These are phyloP conservation scores for Dryadomyces quercivorus DNA, from an alignment of 2,329 filamentous ascomycete species.

Conservation along the genomic window DNA sequence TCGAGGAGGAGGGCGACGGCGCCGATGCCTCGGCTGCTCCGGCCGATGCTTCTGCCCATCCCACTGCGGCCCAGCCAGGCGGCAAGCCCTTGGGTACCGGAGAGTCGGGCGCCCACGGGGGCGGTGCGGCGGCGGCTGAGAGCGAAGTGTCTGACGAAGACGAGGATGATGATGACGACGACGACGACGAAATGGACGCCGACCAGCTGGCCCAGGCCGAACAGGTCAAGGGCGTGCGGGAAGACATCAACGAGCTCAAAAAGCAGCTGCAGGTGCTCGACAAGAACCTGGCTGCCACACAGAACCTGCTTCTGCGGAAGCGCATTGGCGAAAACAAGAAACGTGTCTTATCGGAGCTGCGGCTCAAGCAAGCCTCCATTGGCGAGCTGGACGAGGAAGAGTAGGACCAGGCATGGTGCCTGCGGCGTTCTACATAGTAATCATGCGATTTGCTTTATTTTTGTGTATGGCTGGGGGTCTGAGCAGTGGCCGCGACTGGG, in stretches of 20 bases:
- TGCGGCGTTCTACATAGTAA: no score
- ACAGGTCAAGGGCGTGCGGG: slow-evolving; percentile 40
- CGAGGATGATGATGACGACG: slow-evolving; percentile 39
- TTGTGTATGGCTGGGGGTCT: no score
- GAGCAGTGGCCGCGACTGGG: no score
- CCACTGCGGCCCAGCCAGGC: slow-evolving; percentile 33
- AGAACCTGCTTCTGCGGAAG: slow-evolving; percentile 35
- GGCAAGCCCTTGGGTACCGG: slow-evolving; percentile 20
- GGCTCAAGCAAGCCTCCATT: slow-evolving; percentile 22
- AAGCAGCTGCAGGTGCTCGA: slow-evolving; percentile 34
- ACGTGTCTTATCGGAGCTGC: slow-evolving; percentile 27
- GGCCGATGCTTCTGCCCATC: slow-evolving; percentile 24
- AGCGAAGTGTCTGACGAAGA: slow-evolving; percentile 31
- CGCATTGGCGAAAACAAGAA: slow-evolving; percentile 38
- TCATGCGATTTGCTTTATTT: no score
- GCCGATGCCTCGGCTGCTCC: slow-evolving; percentile 24
- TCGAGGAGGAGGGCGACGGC: slow-evolving; percentile 41
- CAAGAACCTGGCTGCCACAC: slow-evolving; percentile 28
- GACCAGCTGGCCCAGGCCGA: slow-evolving; percentile 37
- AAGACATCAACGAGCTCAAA: slow-evolving; percentile 37
- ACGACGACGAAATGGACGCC: slow-evolving; percentile 41
- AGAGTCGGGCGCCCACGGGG: slow-evolving; percentile 13
- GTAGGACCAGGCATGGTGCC: neutral
- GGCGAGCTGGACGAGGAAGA: slow-evolving; percentile 22
- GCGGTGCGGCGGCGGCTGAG: slow-evolving; percentile 20